Base-by-base conservation (phyloP, 169 alveolate genomes). In the Plasmodium malariae region DNA sequence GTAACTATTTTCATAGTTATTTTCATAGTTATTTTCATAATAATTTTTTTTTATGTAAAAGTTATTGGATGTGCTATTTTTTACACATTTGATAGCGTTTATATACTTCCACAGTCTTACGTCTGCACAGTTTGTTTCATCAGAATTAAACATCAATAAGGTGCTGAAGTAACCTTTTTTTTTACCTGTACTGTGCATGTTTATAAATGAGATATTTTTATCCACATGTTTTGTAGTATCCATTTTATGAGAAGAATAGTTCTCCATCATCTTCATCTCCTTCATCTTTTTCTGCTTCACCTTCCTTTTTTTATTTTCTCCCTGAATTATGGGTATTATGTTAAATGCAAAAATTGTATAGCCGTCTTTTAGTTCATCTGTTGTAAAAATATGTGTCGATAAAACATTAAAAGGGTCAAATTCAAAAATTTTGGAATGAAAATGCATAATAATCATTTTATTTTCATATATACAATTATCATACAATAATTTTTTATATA, bases 261-360 rank as follows among this genome's bases (percentile, higher is more conserved):
- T 43, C 12, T 69, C 12, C 5, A 24, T 30, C 36, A 19, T 49
- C 37, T 12, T 14, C n/a, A n/a, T n/a, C n/a, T n/a, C n/a, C n/a
- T n/a, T n/a, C n/a, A n/a, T n/a, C n/a, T n/a, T n/a, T n/a, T n/a
- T n/a, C n/a, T n/a, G n/a, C n/a, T n/a, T n/a, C n/a, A n/a, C n/a
- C n/a, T n/a, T n/a, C n/a, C n/a, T n/a, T 6, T 34, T 28, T 34
- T 34, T 34, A 36, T 57, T 57, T 55, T 14, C 63, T 7, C 19
- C 40, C 9, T 24, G 14, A 34, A 0, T 12, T 54, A 37, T 37
- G 36, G 88, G 88, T 21, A 55, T 54, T 43, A 80, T 12, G 21
- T 80, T 68, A 60, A 80, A 67, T 12, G 90, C 83, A 68, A 80
- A 80, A 80, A 80, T 54, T 2, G 80, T 49, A 28, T 80, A 80